Evolutionary conservation across 345 rosid genomes (phyloP).

Genomic region (Eutrema heterophyllum): DNA sequence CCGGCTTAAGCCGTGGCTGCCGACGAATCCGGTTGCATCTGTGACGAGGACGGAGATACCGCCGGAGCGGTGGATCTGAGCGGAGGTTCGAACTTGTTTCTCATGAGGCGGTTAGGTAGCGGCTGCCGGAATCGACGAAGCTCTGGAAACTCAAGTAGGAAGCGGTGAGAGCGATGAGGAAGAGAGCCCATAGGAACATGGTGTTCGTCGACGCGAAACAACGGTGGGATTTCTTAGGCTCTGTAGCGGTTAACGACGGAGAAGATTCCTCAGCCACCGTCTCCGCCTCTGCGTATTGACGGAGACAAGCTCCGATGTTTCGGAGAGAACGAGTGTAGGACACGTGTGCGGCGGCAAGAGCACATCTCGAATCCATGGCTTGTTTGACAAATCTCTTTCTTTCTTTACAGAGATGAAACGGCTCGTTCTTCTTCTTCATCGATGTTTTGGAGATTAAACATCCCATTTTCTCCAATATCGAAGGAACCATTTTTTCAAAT

Average conservation of each 20-base stretch:
- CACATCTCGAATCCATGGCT: constrained; percentile 76
- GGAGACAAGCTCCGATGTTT: constrained; percentile 66
- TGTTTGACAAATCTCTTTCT: constrained; percentile 68
- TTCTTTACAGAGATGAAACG: constrained; percentile 64
- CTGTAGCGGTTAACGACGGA: constrained; percentile 56
- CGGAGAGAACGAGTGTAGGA: constrained; percentile 72
- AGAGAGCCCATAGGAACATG: constrained; percentile 88
- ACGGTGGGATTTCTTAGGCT: constrained; percentile 73
- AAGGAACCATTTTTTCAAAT: constrained; percentile 24
- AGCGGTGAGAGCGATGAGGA: constrained; percentile 83
- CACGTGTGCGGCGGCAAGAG: constrained; percentile 87
- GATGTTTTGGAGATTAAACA: constrained; percentile 59
- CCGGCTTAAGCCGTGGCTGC: constrained; percentile 91
- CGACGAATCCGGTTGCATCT: constrained; percentile 80
- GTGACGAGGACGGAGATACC: constrained; percentile 76
- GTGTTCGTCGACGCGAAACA: constrained; percentile 84
- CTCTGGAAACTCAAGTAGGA: constrained; percentile 77
- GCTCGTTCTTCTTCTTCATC: constrained; percentile 40
- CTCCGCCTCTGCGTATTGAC: constrained; percentile 79
- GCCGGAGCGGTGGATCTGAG: constrained; percentile 58
- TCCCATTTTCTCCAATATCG: constrained; percentile 52
- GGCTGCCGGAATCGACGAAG: constrained; percentile 72
- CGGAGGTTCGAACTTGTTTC: constrained; percentile 57
- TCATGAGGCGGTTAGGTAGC: constrained; percentile 54
- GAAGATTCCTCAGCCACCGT: constrained; percentile 47